These are phyloP conservation scores for Passalora sequoiae DNA, from an alignment of 2,329 filamentous ascomycete genomes.

Conservation along the genomic window DNA sequence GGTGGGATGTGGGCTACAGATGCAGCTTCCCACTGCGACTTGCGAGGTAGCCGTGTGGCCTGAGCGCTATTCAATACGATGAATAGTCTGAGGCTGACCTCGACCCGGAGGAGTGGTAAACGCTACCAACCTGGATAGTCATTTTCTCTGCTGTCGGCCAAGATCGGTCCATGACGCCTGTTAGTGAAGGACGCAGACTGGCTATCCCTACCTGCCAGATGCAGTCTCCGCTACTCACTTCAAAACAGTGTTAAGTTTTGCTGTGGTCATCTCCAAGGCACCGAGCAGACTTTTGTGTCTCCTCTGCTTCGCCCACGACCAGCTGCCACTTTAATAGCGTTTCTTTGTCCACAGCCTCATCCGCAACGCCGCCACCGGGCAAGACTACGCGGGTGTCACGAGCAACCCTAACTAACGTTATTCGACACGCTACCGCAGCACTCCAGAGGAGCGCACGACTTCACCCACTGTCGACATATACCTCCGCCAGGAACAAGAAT, in stretches of 20 bases:
- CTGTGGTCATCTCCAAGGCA: slow-evolving; percentile 17
- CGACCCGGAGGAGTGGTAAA: slow-evolving; percentile 36
- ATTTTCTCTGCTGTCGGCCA: slow-evolving; percentile 26
- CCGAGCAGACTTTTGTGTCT: slow-evolving; percentile 16
- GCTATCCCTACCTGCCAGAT: no score
- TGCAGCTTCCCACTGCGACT: slow-evolving; percentile 46
- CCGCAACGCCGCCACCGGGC: slow-evolving; percentile 20
- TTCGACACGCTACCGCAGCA: slow-evolving; percentile 17
- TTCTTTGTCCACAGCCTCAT: slow-evolving; percentile 25
- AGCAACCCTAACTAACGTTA: slow-evolving; percentile 18
- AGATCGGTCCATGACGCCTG: slow-evolving; percentile 28
- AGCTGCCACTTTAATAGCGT: slow-evolving; percentile 19
- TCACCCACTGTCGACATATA: slow-evolving; percentile 19
- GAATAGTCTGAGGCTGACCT: slow-evolving; percentile 40
- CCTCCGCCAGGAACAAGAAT: slow-evolving; percentile 17
- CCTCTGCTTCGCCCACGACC: slow-evolving; percentile 16
- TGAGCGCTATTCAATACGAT: slow-evolving; percentile 42
- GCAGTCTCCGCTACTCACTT: slow-evolving; percentile 21
- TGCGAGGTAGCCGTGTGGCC: slow-evolving; percentile 36
- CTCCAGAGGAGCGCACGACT: slow-evolving; percentile 14
- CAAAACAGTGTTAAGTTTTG: slow-evolving; percentile 23
- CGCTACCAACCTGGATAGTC: slow-evolving; percentile 23
- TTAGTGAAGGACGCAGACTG: slow-evolving; percentile 25
- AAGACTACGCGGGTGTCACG: slow-evolving; percentile 23
- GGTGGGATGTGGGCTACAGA: slow-evolving; percentile 37